These are phyloP conservation scores for Zarea fungicola DNA, from an alignment of 2,329 filamentous ascomycete species.

Conservation along the genomic window DNA sequence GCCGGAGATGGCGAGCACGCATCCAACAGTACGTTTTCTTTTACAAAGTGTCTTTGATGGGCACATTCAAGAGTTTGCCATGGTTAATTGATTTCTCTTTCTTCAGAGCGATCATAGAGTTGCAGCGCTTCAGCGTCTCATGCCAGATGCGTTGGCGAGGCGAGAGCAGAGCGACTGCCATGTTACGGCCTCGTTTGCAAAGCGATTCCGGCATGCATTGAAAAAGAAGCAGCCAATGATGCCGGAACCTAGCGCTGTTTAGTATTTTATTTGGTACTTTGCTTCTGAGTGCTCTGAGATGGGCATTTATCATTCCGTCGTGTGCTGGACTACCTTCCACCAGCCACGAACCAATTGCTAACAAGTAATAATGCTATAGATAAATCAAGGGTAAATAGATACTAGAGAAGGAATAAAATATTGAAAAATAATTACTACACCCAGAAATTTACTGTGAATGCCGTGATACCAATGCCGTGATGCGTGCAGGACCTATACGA, in stretches of 20 bases:
- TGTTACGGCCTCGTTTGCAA: conserved; percentile 47
- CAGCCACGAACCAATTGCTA: too few relatives aligned
- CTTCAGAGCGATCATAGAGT: conserved; percentile 55
- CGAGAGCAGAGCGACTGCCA: conserved; percentile 48
- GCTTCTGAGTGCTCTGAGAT: not conserved
- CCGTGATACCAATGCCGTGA: too few relatives aligned
- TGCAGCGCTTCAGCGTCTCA: conserved; percentile 59
- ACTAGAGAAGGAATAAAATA: too few relatives aligned
- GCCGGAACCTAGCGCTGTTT: not conserved
- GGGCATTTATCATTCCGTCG: not conserved
- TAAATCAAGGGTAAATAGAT: too few relatives aligned
- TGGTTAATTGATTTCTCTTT: conserved; percentile 4
- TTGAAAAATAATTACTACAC: too few relatives aligned
- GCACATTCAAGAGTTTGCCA: too few relatives aligned
- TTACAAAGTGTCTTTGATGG: too few relatives aligned
- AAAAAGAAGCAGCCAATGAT: conserved; percentile 24
- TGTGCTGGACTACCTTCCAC: too few relatives aligned
- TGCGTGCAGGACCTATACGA: too few relatives aligned
- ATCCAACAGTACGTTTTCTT: conserved; percentile 56
- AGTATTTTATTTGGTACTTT: not conserved
- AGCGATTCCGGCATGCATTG: conserved; percentile 46
- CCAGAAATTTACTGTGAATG: too few relatives aligned
- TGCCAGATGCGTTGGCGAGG: conserved; percentile 53
- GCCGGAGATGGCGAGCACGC: conserved; percentile 67
- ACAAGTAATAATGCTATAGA: too few relatives aligned